phyloP scores from a whole-genome alignment of 2,329 filamentous ascomycete genomes.

The Phaeosphaeriaceae sp. region DNA sequence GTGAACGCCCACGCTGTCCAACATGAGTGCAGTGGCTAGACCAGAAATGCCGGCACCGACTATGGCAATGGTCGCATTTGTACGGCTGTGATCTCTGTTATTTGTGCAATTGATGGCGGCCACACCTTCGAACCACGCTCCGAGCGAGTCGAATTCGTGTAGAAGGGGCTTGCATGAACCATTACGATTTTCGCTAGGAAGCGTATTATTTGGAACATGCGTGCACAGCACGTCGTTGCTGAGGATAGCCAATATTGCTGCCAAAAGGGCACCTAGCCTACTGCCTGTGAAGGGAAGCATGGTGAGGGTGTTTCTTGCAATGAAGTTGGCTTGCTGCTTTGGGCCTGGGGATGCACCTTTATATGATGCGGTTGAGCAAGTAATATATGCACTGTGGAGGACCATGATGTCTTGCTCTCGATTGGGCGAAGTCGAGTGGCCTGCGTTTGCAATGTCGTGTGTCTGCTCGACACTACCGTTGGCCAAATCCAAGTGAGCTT shows the following conservation, averaged over 20 bases:
- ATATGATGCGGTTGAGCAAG: too few species aligned
- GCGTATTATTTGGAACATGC: neutral
- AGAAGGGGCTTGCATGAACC: neutral
- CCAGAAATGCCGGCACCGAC: conserved; percentile 69
- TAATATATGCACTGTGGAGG: neutral
- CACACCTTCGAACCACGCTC: conserved; percentile 68
- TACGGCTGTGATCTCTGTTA: conserved; percentile 57
- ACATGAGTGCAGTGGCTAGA: conserved; percentile 57
- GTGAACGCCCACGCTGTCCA: conserved; percentile 59
- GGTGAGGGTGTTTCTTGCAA: too few species aligned
- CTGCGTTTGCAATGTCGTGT: too few species aligned
- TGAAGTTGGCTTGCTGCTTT: too few species aligned
- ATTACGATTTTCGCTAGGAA: neutral
- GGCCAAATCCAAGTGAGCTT: too few species aligned
- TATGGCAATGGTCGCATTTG: conserved; percentile 62
- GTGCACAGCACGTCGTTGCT: neutral
- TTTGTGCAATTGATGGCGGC: conserved; percentile 59
- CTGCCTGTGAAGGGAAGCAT: too few species aligned
- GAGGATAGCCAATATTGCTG: neutral
- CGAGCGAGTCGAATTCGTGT: neutral
- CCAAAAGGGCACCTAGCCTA: neutral
- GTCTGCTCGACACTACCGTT: too few species aligned
- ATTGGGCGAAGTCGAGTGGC: too few species aligned
- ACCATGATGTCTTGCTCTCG: neutral
- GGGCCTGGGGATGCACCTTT: too few species aligned